These are phyloP conservation scores for Neolentinus lepideus DNA, from an alignment of 1,284 basidiomycete species.

Conservation along the genomic window DNA sequence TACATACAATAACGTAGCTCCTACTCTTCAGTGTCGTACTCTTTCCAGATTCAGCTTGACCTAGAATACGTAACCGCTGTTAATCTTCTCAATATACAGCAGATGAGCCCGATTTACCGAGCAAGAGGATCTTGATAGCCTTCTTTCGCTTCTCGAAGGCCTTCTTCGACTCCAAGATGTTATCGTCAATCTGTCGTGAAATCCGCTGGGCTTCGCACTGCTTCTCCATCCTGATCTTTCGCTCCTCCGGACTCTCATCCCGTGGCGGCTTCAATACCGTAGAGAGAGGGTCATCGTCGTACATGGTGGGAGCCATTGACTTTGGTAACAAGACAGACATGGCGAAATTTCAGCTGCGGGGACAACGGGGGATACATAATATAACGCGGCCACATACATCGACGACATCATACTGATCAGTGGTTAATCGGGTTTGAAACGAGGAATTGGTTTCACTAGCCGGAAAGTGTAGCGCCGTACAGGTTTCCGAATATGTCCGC, in stretches of 20 bases:
- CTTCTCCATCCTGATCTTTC: conserved; percentile 27
- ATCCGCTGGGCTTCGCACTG: conserved; percentile 38
- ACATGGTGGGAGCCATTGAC: conserved; percentile 7
- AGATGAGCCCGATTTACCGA: conserved; percentile 35
- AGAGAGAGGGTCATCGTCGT: conserved; percentile 27
- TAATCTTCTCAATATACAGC: background rate
- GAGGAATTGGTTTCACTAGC: background rate
- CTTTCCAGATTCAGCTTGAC: conserved; percentile 29
- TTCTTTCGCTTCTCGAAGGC: conserved; percentile 44
- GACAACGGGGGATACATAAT: background rate
- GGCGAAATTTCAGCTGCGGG: background rate
- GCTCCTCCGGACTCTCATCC: conserved; percentile 40
- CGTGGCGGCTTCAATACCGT: conserved; percentile 25
- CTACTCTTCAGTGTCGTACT: conserved; percentile 57
- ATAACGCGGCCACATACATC: background rate
- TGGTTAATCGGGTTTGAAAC: background rate
- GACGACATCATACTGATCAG: background rate
- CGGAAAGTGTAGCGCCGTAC: background rate
- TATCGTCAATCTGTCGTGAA: conserved; percentile 50
- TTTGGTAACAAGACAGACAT: background rate
- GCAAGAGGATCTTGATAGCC: conserved; percentile 54
- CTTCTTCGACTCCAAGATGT: conserved; percentile 43
- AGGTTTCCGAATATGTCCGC: background rate
- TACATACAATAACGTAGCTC: conserved; percentile 13
- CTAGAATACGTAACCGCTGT: background rate